Evolutionary conservation across 2,329 filamentous ascomycete species (phyloP).

Genomic region (Sordariomycetes sp.): DNA sequence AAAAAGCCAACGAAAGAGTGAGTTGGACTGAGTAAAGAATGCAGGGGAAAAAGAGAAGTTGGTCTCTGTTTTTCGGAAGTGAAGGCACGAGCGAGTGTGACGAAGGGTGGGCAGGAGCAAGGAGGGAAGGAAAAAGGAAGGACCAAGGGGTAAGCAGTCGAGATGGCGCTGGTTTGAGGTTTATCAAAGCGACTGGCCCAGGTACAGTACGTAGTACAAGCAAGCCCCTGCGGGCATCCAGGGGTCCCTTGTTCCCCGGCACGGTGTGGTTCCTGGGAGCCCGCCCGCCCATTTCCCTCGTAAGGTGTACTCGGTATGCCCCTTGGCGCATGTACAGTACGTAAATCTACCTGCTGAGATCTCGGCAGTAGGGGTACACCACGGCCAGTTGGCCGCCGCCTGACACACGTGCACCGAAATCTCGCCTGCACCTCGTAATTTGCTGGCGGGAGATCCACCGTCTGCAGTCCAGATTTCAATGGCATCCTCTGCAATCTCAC

Average conservation of each 20-base stretch:
- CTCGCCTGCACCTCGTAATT: background rate
- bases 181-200: slow-evolving; percentile 1
- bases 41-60: background rate
- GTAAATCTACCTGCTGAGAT: no score
- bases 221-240: background rate
- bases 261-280: background rate
- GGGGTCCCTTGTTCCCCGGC: background rate
- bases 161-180: background rate
- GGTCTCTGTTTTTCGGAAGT: background rate
- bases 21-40: background rate
- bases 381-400: background rate
- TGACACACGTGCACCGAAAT: background rate
- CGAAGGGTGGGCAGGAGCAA: background rate
- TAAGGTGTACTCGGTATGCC: background rate
- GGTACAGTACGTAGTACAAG: background rate
- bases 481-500: background rate
- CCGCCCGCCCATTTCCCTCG: no score
- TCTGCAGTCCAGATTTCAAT: background rate
- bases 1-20: slow-evolving; percentile 5
- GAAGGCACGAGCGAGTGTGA: slow-evolving; percentile 3
- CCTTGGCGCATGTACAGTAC: background rate
- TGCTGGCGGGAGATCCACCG: background rate
- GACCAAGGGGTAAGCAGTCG: background rate
- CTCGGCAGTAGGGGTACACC: no score
- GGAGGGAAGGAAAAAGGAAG: background rate